Base-by-base conservation (phyloP, 2,329 filamentous ascomycete species). In the Aspergillus aculeatus region DNA sequence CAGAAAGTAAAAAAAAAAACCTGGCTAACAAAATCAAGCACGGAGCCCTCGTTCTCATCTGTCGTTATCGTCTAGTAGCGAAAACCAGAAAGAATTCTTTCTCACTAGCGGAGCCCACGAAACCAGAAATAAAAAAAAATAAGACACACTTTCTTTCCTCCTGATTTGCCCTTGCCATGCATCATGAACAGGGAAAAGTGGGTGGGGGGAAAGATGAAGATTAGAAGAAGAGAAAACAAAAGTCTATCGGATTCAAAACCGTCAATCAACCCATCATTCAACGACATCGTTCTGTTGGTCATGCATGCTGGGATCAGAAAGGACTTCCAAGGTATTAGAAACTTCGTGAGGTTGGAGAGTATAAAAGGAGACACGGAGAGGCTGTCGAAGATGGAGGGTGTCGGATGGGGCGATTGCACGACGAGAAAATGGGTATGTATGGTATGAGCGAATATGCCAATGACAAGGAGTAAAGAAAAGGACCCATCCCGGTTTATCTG, bases 1-100 rank as follows among this genome's bases (percentile, higher is more conserved):
- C 29, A 54, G 31, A 26, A 21, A 21, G 23, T 44, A 60, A 53
- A 50, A 38, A 48, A 10, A 52, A 5, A 48, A 44, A 47, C 57
- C 56, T 58, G 58, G 58, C 59, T 54, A 31, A 31, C 48, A 50
- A 14, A 31, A 26, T 4, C 6, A 23, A 38, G 23, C 29, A 21
- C 16, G 23, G 7, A 10, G 29, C n/a, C 5, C 32, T 44, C 21
- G 7, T 29, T 6, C 7, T 16, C 12, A 38, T 53, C n/a, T 53
- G 24, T 53, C 29, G 35, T 38, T 23, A 35, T 31, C 26, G 3
- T 35, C 12, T 35, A 35, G 11, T 12, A 35, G 32, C 32, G 11
- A 35, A 35, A 12, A 16, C 11, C 12, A 4, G 14, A 35, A 16
- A 35, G 10, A 12, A 16, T 35, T 35, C 14, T 16, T 12, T 12